Percentiles rank a stretch among this genome's conserved stretches.
phyloP scores from a whole-genome alignment of 2,329 filamentous ascomycete species.

The Zymoseptoria pseudotritici region DNA sequence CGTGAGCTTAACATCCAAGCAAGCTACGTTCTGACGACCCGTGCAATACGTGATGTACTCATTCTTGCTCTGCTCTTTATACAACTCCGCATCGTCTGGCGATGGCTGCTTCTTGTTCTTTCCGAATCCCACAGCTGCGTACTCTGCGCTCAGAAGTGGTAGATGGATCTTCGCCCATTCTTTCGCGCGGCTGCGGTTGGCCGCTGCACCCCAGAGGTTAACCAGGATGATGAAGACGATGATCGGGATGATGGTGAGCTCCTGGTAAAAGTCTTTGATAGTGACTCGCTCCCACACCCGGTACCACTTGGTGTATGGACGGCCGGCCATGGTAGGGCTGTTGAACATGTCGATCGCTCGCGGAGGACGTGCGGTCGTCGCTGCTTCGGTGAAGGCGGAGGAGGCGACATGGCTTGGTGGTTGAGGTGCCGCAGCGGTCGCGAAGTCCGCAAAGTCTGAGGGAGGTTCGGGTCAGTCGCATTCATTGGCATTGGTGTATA shows the following conservation, averaged over 20 bases:
- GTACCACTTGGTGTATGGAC: conserved; percentile 90
- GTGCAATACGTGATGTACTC: conserved; percentile 85
- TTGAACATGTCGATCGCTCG: conserved; percentile 35
- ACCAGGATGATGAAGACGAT: conserved; percentile 67
- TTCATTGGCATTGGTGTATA: conserved; percentile 27
- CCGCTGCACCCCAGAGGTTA: conserved; percentile 71
- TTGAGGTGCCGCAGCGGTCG: conserved; percentile 63
- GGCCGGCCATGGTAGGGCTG: conserved; percentile 37
- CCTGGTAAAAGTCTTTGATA: conserved; percentile 75
- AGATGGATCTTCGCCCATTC: conserved; percentile 73
- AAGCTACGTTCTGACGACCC: conserved; percentile 86
- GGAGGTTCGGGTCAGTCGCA: conserved; percentile 7
- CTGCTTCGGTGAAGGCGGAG: conserved; percentile 39
- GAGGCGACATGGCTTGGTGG: conserved; percentile 44
- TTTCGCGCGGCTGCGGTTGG: conserved; percentile 73
- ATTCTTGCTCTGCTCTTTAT: conserved; percentile 81
- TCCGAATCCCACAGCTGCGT: conserved; percentile 75
- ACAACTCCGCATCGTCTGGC: conserved; percentile 48
- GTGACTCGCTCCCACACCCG: conserved; percentile 87
- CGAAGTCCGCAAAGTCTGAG: conserved; percentile 85
- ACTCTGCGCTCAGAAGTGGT: conserved; percentile 68
- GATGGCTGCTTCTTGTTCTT: conserved; percentile 24
- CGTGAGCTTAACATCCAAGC: conserved; percentile 75
- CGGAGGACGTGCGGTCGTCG: conserved; percentile 19
- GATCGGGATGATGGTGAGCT: conserved; percentile 72